A percentile compares a stretch with the other conserved stretches of the same genome.
These are phyloP conservation scores for Phaffia tasmanica DNA, from an alignment of 768 basidiomycete species.

Conservation along the genomic window DNA sequence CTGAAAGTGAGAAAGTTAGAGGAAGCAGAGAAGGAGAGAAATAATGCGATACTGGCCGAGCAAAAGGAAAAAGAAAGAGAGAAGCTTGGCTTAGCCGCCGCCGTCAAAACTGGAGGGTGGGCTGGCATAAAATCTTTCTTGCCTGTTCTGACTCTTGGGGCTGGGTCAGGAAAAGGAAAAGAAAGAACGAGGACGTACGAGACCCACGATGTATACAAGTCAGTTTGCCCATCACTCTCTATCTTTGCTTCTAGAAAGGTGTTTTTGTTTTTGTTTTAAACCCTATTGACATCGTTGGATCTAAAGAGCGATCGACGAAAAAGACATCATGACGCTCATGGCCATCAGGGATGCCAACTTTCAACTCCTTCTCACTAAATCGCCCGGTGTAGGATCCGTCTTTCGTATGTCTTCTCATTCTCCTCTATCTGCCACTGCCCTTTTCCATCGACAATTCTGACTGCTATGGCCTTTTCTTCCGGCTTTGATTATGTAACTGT, in stretches of 20 bases:
- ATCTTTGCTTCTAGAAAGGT: no score
- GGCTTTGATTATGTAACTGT: slow-evolving; percentile 54
- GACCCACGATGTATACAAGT: slow-evolving; percentile 15
- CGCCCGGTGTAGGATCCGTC: slow-evolving; percentile 32
- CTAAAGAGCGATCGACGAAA: slow-evolving; percentile 61
- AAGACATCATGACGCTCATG: slow-evolving; percentile 72
- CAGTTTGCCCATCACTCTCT: background rate
- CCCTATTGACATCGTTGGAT: no score
- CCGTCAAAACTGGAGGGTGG: background rate
- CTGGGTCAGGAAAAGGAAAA: background rate
- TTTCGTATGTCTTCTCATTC: background rate
- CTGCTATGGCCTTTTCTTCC: slow-evolving; percentile 33
- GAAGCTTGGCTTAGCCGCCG: background rate
- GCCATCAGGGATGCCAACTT: slow-evolving; percentile 68
- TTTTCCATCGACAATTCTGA: slow-evolving; percentile 6
- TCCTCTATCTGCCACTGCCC: background rate
- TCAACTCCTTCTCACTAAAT: slow-evolving; percentile 6
- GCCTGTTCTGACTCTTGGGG: no score
- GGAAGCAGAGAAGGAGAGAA: background rate
- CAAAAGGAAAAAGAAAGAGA: background rate
- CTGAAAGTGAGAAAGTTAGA: background rate
- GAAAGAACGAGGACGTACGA: slow-evolving; percentile 2
- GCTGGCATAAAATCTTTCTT: no score
- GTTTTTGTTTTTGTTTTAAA: no score
- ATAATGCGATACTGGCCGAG: slow-evolving; percentile 4